These are phyloP conservation scores for Phytophthora idaei DNA, from an alignment of 352 stramenopile species.

Conservation along the genomic window DNA sequence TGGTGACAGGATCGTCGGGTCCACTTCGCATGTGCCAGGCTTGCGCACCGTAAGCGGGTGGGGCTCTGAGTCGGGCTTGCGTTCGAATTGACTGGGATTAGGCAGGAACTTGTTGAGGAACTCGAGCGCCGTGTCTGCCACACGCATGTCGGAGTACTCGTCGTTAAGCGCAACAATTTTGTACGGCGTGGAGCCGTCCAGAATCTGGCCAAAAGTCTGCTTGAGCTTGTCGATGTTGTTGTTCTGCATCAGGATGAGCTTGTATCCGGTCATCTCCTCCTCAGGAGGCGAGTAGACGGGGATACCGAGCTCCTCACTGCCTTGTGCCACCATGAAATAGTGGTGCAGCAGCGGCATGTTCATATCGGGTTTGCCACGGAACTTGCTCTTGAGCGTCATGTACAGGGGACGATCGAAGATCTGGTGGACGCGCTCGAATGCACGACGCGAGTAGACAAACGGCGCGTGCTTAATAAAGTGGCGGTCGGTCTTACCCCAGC, in stretches of 20 bases:
- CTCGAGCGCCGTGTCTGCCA: slow-evolving; percentile 68
- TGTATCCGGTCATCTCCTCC: slow-evolving; percentile 84
- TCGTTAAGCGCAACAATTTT: slow-evolving; percentile 89
- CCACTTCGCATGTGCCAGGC: slow-evolving; percentile 68
- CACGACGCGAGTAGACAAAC: slow-evolving; percentile 86
- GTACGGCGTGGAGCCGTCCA: slow-evolving; percentile 14
- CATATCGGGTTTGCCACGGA: slow-evolving; percentile 85
- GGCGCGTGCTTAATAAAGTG: slow-evolving; percentile 91
- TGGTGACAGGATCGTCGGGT: slow-evolving; percentile 71
- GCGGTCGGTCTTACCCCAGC: slow-evolving; percentile 75
- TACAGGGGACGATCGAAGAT: slow-evolving; percentile 87
- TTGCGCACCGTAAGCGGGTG: slow-evolving; percentile 68
- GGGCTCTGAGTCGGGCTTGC: slow-evolving; percentile 9
- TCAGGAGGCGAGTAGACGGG: slow-evolving; percentile 73
- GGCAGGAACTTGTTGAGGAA: slow-evolving; percentile 81
- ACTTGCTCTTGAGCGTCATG: slow-evolving; percentile 86
- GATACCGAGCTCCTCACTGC: slow-evolving; percentile 79
- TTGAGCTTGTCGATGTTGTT: slow-evolving; percentile 66
- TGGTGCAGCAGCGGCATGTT: slow-evolving; percentile 89
- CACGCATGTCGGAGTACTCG: slow-evolving; percentile 84
- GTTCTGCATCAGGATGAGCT: slow-evolving; percentile 86
- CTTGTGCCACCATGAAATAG: slow-evolving; percentile 89
- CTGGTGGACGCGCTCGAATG: slow-evolving; percentile 87
- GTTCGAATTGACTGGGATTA: slow-evolving; percentile 69
- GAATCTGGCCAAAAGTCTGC: not conserved